Evolutionary conservation across 305 asterid species (phyloP), one percentile per base, ranked within the genome.

Genomic region (Petunia hybrid): DNA sequence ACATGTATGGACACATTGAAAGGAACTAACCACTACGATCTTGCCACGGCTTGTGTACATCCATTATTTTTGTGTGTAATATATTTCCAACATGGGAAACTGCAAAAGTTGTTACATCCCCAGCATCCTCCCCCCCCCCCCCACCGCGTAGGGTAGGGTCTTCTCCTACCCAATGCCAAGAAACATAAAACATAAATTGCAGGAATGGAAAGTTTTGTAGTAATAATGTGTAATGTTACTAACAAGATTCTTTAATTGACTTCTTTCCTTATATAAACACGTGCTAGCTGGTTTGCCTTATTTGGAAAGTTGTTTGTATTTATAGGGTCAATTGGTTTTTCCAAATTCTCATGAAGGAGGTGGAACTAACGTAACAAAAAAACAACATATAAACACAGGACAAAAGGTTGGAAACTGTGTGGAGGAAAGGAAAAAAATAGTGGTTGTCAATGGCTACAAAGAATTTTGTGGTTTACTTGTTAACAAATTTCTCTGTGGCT

Each of bases 401-500:
- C 31, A 22, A 22, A 22, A 22, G 31, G 31, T 22, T 22, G 31
- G 31, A 22, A 22, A 22, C 31, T 22, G 31, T 22, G 31, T 22
- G 31, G 31, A 22, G 31, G 31, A 22, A 22, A 22, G 31, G 31
- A 22, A 22, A 22, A 22, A 22, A 22, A 22, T 22, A 22, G 31
- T 22, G 31, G 31, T 22, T 22, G 31, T 22, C 31, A 22, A 69
- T 69, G 76, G 56, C 22, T 2, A 69, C 76, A 6, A 69, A 41
- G 45, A 56, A 56, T 16, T 56, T 69, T 31, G 22, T 69, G 7
- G 36, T 69, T 14, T 69, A 41, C 45, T 42, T 69, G 76, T 22
- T 69, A 6, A 41, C 57, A 8, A 38, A 56, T 42, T 69, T 69
- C 56, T 69, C 76, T 14, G 41, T 35, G 12, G 76, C 76, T 31